These are phyloP conservation scores for Hypoxylon crocopeplum DNA, from an alignment of 495 filamentous ascomycete genomes.

Conservation along the genomic window DNA sequence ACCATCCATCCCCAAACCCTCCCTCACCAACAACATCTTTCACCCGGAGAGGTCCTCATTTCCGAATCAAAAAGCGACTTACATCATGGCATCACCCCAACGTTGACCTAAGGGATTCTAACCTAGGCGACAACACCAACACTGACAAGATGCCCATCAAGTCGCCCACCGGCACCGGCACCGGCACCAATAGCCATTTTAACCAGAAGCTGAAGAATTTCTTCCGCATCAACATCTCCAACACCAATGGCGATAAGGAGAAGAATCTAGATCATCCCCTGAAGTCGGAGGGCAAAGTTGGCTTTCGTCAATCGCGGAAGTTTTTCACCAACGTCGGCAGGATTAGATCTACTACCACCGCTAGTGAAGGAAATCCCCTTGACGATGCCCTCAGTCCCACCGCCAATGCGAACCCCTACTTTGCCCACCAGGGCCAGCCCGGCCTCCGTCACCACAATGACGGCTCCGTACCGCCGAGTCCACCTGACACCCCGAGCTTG, in stretches of 20 bases:
- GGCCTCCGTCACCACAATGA: conserved; percentile 93
- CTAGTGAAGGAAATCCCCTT: conserved; percentile 89
- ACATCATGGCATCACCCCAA: conserved; percentile 44
- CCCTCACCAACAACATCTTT: conserved; percentile 35
- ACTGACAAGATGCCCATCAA: conserved; percentile 42
- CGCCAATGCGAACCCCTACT: conserved; percentile 95
- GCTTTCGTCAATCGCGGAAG: conserved; percentile 83
- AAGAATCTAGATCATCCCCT: conserved; percentile 51
- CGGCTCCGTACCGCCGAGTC: conserved; percentile 91
- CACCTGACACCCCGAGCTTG: conserved; percentile 86
- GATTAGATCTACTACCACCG: conserved; percentile 82
- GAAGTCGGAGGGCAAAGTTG: conserved; percentile 63
- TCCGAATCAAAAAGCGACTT: conserved; percentile 41
- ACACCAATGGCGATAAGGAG: conserved; percentile 47
- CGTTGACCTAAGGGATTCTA: conserved; percentile 36
- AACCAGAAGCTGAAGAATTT: conserved; percentile 94
- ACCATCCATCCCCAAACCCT: conserved; percentile 27
- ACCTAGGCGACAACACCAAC: conserved; percentile 22
- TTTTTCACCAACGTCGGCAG: conserved; percentile 74
- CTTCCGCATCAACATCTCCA: conserved; percentile 88
- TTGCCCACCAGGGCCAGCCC: conserved; percentile 94
- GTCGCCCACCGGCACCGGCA: conserved; percentile 29
- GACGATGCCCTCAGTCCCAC: conserved; percentile 91
- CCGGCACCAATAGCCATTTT: conserved; percentile 63
- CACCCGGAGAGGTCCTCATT: conserved; percentile 30